phyloP scores from a whole-genome alignment of 768 basidiomycete genomes.

The Vararia minispora region DNA sequence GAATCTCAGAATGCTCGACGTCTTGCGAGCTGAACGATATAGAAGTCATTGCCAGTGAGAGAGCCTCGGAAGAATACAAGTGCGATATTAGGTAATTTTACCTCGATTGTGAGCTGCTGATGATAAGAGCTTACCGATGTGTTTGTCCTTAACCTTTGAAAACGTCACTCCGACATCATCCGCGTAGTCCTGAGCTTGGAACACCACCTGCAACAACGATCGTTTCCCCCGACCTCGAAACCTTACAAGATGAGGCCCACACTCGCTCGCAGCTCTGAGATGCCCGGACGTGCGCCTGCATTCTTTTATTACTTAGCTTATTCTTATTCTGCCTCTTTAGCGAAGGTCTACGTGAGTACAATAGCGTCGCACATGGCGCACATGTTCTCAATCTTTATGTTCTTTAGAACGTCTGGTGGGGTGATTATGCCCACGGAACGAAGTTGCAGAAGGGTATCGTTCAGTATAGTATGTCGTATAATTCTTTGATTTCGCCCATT shows the following conservation, averaged over 20 bases:
- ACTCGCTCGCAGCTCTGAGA: conserved; percentile 47
- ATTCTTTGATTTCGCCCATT: not conserved
- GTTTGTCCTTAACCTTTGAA: no score
- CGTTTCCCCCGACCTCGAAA: no score
- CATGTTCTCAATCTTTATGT: not conserved
- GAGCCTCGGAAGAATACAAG: not conserved
- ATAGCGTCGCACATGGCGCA: not conserved
- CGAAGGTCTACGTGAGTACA: conserved; percentile 70
- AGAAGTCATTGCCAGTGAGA: not conserved
- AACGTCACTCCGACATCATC: conserved; percentile 5
- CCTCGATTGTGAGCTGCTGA: conserved; percentile 1
- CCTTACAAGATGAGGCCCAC: conserved; percentile 19
- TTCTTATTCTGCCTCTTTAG: conserved; percentile 25
- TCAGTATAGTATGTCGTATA: conserved; percentile 54
- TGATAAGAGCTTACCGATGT: not conserved
- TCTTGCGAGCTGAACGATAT: conserved; percentile 1
- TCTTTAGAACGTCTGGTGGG: conserved; percentile 81
- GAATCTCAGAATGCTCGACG: conserved; percentile 18
- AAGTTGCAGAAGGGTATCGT: conserved; percentile 60
- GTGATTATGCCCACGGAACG: conserved; percentile 48
- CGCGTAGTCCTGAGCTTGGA: conserved; percentile 2
- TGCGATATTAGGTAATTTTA: not conserved
- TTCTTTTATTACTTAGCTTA: conserved; percentile 2
- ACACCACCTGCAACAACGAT: conserved; percentile 6
- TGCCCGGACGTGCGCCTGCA: conserved; percentile 65